These are phyloP conservation scores for Diplocarpon rosae DNA, from an alignment of 2,329 filamentous ascomycete genomes.

Conservation along the genomic window DNA sequence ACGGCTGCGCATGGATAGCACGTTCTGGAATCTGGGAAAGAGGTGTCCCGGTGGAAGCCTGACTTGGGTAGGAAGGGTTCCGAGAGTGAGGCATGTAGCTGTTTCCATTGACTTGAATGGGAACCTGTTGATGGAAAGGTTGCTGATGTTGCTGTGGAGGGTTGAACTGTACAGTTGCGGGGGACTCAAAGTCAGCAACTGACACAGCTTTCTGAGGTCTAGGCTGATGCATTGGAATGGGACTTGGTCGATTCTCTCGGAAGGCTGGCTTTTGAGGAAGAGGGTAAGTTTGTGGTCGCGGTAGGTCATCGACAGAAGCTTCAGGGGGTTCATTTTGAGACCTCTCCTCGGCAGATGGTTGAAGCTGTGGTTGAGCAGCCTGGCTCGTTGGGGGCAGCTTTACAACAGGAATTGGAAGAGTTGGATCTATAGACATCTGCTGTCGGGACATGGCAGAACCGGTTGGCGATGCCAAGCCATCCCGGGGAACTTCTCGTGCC, in stretches of 20 bases:
- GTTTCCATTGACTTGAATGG: constrained; percentile 55
- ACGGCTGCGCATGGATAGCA: constrained; percentile 80
- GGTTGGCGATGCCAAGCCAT: constrained; percentile 69
- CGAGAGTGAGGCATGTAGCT: constrained; percentile 47
- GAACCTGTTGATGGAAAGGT: constrained; percentile 93
- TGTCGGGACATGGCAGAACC: constrained; percentile 66
- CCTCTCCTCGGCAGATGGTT: constrained; percentile 26
- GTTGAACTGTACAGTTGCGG: constrained; percentile 42
- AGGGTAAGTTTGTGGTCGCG: constrained; percentile 41
- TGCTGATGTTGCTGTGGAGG: constrained; percentile 61
- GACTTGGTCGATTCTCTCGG: constrained; percentile 42
- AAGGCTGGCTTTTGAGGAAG: constrained; percentile 47
- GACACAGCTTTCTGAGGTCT: constrained; percentile 91
- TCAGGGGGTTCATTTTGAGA: constrained; percentile 15
- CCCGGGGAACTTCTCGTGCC: constrained; percentile 54
- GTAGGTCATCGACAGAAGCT: constrained; percentile 33
- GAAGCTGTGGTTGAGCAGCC: constrained; percentile 17
- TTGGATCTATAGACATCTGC: constrained; percentile 47
- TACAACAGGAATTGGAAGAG: constrained; percentile 71
- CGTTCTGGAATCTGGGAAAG: constrained; percentile 88
- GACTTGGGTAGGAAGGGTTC: constrained; percentile 58
- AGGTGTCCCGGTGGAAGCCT: constrained; percentile 65
- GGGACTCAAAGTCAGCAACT: constrained; percentile 83
- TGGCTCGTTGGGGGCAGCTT: constrained; percentile 56
- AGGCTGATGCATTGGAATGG: constrained; percentile 79